Evolutionary conservation across 768 basidiomycete genomes (phyloP).

Genomic region (Chlorophyllum brunneum): DNA sequence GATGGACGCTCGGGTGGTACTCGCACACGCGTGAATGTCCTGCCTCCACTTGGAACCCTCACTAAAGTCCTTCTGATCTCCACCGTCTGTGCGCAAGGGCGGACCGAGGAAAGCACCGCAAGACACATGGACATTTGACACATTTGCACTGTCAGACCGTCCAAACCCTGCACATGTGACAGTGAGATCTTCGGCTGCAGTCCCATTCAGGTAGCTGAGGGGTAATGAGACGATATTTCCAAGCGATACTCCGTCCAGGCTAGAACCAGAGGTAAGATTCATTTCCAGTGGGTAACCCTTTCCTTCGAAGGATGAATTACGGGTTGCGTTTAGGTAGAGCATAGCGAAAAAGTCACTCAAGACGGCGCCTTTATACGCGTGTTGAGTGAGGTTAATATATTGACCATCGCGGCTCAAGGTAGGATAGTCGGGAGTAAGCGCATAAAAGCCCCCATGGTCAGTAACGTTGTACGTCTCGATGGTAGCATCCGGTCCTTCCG

Average conservation of each 20-base stretch:
- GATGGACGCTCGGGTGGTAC: constrained; percentile 11
- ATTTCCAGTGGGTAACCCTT: constrained; percentile 6
- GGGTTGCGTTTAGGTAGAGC: constrained; percentile 15
- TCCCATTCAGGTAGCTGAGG: neutral
- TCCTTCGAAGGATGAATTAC: constrained; percentile 16
- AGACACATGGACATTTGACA: constrained; percentile 16
- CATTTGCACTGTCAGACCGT: constrained; percentile 16
- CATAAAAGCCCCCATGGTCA: neutral
- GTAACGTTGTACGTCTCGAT: neutral
- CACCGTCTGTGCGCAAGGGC: constrained; percentile 20
- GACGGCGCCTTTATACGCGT: constrained; percentile 20
- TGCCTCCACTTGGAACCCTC: constrained; percentile 19
- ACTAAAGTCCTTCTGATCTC: constrained; percentile 11
- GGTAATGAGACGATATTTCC: neutral
- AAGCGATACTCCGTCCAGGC: neutral
- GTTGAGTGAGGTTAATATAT: constrained; percentile 14
- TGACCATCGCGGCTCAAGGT: constrained; percentile 15
- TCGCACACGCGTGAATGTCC: constrained; percentile 16
- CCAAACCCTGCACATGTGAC: constrained; percentile 19
- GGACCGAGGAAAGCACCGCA: constrained; percentile 18
- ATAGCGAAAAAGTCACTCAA: constrained; percentile 17
- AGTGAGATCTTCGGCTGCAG: neutral
- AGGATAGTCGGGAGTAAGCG: constrained; percentile 10
- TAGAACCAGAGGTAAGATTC: neutral
- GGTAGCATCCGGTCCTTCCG: neutral